These are phyloP conservation scores for Botrytis squamosa DNA, from an alignment of 2,329 filamentous ascomycete genomes.

Conservation along the genomic window DNA sequence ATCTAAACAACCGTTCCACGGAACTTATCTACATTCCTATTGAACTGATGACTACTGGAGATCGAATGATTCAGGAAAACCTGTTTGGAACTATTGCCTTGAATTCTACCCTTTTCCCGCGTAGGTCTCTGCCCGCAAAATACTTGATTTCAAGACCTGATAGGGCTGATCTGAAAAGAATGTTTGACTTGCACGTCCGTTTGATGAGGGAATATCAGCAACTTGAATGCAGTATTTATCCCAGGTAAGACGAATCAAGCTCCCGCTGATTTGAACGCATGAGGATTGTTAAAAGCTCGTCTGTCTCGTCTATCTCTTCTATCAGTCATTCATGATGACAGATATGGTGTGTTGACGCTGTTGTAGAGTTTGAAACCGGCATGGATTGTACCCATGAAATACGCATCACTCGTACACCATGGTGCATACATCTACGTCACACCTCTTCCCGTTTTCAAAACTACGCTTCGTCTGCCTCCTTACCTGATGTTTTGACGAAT, in stretches of 20 bases:
- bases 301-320: too few relatives aligned
- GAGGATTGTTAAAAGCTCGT: background rate
- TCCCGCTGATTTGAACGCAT: background rate
- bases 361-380: background rate
- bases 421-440: background rate
- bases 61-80: background rate
- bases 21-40: background rate
- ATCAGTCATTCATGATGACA: too few relatives aligned
- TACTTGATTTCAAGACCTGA: too few relatives aligned
- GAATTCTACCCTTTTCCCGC: background rate
- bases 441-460: accelerated
- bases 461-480: too few relatives aligned
- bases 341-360: background rate
- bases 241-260: too few relatives aligned
- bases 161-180: too few relatives aligned
- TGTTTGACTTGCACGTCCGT: too few relatives aligned
- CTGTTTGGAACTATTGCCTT: background rate
- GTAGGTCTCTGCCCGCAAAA: background rate
- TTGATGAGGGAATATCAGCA: too few relatives aligned
- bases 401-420: background rate
- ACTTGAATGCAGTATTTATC: too few relatives aligned
- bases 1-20: background rate
- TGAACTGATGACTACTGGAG: background rate
- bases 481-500: background rate
- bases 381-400: background rate